Evolutionary conservation across 352 stramenopile species (phyloP), one percentile per base, ranked within the genome.

Genomic region (Phytophthora pseudosyringae): DNA sequence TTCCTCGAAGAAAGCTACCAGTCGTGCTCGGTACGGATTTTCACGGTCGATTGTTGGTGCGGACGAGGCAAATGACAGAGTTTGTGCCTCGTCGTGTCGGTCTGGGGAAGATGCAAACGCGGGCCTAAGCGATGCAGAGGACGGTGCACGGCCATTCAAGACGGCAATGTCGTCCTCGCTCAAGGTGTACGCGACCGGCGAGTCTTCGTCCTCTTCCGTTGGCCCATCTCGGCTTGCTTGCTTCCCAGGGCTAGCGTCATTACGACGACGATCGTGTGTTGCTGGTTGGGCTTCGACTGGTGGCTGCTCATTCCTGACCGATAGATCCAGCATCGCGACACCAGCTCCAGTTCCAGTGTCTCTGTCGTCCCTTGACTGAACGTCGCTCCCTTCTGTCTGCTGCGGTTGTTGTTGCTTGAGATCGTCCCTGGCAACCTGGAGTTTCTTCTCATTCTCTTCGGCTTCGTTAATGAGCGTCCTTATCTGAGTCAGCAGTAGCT

Each of bases 401-500:
- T 39, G 39, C 26, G 64, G 33, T 13, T 61, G 31, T 13, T 68
- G 56, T 18, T 70, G 50, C 43, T 72, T 43, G 16, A 69, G 40
- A 21, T 77, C 63, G 31, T 72, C 57, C n/a, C 46, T 55, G 11
- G 40, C 59, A 40, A 63, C 46, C 31, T 67, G 63, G 8, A 79
- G 43, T 36, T 78, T 83, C 67, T 71, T 81, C 49, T 80, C 78
- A 21, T 59, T 80, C 18, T 72, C 72, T 55, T 74, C 67, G 15
- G 76, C 68, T 58, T 91, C 83, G 41, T 90, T 78, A 15, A 92
- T 84, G 1, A 95, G 67, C 21, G 84, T 84, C 28, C 83, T 69
- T 44, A 95, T 93, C 44, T 95, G 86, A 4, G 79, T 93, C 41
- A 95, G 32, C 28, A 95, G 46, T 38, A 95, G 57, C 55, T 92